A percentile compares a stretch with the other conserved stretches of the same genome.
These are phyloP conservation scores for Neurospora sp. DNA, from an alignment of 495 filamentous ascomycete species.

Conservation along the genomic window DNA sequence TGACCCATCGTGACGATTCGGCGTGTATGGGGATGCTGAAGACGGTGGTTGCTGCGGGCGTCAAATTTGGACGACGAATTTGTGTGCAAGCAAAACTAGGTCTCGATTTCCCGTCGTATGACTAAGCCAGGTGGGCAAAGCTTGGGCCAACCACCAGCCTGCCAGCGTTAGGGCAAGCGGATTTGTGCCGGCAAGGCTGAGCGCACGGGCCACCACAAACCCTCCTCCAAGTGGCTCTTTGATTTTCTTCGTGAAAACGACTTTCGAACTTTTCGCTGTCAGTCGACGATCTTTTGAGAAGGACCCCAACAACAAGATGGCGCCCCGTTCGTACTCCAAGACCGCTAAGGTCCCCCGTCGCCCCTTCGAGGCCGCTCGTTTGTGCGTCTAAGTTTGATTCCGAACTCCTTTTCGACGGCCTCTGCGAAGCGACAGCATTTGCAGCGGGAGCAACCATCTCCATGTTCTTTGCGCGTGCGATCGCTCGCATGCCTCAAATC, in stretches of 20 bases:
- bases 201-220: conserved; percentile 32
- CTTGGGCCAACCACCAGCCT: conserved; percentile 1
- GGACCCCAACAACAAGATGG: conserved; percentile 36
- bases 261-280: conserved; percentile 18
- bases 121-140: conserved; percentile 19
- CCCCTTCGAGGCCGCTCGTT: conserved; percentile 96
- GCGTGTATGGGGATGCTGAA: conserved; percentile 28
- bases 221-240: conserved; percentile 7
- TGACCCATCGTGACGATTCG: conserved; percentile 71
- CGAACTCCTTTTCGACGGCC: conserved; percentile 16
- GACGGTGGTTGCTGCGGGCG: conserved; percentile 21
- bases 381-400: conserved; percentile 47
- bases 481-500: conserved; percentile 28
- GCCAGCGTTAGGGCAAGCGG: conserved; percentile 21
- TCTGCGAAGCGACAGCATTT: conserved; percentile 43
- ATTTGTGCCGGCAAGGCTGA: background rate
- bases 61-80: conserved; percentile 21
- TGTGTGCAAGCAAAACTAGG: conserved; percentile 25
- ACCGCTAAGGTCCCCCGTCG: conserved; percentile 88
- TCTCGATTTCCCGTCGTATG: conserved; percentile 17
- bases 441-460: background rate
- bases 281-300: conserved; percentile 21
- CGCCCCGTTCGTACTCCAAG: conserved; percentile 77
- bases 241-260: conserved; percentile 14
- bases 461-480: conserved; percentile 1